Conservation (phyloP, 345 rosid species). For the Psidium guajava region DNA sequence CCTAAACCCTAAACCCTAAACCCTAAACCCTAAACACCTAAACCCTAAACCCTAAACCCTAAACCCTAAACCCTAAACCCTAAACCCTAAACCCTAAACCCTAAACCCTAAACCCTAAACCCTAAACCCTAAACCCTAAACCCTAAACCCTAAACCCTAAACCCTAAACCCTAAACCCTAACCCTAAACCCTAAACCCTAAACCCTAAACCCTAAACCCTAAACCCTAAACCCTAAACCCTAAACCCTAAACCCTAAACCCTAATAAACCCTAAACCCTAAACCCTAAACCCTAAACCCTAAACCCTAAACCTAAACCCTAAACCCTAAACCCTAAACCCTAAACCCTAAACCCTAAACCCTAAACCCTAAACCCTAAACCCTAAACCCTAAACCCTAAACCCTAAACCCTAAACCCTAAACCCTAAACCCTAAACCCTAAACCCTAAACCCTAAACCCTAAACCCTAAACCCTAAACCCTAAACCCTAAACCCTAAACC, state of each 20-base stretch:
- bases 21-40: conserved; percentile 3
- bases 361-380: conserved; percentile 3
- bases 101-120: background rate
- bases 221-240: conserved; percentile 12
- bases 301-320: conserved; percentile 6
- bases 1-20: conserved; percentile 11
- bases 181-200: conserved; percentile 2
- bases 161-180: background rate
- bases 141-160: background rate
- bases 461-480: conserved; percentile 7
- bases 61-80: background rate
- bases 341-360: conserved; percentile 5
- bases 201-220: conserved; percentile 20
- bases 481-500: conserved; percentile 2
- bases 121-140: background rate
- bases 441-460: conserved; percentile 8
- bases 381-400: conserved; percentile 6
- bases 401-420: conserved; percentile 7
- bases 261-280: conserved; percentile 6
- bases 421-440: conserved; percentile 6
- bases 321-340: conserved; percentile 3
- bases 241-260: conserved; percentile 7
- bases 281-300: conserved; percentile 10
- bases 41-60: conserved; percentile 3
- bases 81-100: background rate